Conservation (phyloP, 1,284 basidiomycete genomes). For the Pascua sp. region DNA sequence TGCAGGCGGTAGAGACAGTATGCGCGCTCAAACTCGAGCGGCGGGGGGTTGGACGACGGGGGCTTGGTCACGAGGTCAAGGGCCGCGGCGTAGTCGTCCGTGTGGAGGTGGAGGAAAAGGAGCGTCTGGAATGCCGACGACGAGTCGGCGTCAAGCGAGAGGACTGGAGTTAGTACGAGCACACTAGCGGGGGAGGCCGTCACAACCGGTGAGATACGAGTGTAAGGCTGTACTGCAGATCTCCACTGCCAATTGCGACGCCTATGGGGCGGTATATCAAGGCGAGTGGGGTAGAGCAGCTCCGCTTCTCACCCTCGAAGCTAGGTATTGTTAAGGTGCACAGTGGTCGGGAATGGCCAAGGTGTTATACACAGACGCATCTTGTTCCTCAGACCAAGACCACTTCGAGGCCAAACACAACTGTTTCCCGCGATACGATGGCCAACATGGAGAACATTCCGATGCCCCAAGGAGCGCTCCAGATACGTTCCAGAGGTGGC, state of each 20-base stretch:
- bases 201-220: not conserved
- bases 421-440: too few species aligned
- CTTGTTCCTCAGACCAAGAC: too few species aligned
- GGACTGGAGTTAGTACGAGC: conserved; percentile 54
- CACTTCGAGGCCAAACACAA: too few species aligned
- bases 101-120: conserved; percentile 75
- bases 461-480: too few species aligned
- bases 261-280: not conserved
- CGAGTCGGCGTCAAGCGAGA: conserved; percentile 65
- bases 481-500: too few species aligned
- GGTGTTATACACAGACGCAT: too few species aligned
- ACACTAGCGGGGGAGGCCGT: not conserved
- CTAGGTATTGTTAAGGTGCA: too few species aligned
- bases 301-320: too few species aligned
- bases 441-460: too few species aligned
- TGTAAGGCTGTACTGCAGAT: not conserved
- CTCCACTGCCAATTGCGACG: not conserved
- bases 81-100: conserved; percentile 59
- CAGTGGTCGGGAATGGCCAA: too few species aligned
- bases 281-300: too few species aligned
- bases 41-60: conserved; percentile 12
- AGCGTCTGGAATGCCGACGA: conserved; percentile 71
- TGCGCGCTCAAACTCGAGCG: conserved; percentile 64
- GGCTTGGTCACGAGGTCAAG: conserved; percentile 47
- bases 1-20: conserved; percentile 79